phyloP scores from a whole-genome alignment of 2,329 filamentous ascomycete species.

The Exophiala dermatitidis region DNA sequence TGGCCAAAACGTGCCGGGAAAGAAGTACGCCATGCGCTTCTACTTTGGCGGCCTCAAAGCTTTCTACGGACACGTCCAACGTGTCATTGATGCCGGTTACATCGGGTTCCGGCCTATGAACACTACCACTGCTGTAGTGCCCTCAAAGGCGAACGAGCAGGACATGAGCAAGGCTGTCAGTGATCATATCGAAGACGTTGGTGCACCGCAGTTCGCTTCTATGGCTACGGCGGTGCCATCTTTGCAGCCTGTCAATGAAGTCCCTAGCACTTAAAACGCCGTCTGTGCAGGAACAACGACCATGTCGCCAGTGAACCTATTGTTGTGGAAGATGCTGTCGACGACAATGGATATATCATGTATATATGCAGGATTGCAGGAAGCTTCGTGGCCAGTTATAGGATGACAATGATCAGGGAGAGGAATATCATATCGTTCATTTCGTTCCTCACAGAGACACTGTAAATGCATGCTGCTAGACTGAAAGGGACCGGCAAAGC shows the following conservation, averaged over 20 bases:
- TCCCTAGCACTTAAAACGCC: background rate
- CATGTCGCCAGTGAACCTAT: background rate
- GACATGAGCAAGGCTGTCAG: background rate
- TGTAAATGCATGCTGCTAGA: too few relatives aligned
- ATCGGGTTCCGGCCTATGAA: slow-evolving; percentile 10
- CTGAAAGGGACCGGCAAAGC: too few relatives aligned
- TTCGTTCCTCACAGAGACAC: too few relatives aligned
- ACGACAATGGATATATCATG: background rate
- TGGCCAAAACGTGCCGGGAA: slow-evolving; percentile 50
- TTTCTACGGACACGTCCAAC: slow-evolving; percentile 12
- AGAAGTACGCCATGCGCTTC: slow-evolving; percentile 29
- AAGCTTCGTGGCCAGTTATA: too few relatives aligned
- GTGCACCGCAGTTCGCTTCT: background rate
- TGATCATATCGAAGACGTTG: background rate
- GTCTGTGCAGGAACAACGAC: background rate
- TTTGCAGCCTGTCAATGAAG: background rate
- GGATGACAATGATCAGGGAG: too few relatives aligned
- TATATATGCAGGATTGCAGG: too few relatives aligned
- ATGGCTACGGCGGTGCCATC: background rate
- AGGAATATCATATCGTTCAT: too few relatives aligned
- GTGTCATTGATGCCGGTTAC: slow-evolving; percentile 15
- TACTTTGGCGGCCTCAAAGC: slow-evolving; percentile 19
- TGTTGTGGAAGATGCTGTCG: background rate
- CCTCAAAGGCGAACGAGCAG: too few relatives aligned
- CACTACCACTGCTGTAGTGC: background rate